A percentile compares a stretch with the other conserved stretches of the same genome.
These are phyloP conservation scores for Symbiodinium pilosum DNA, from an alignment of 73 alveolate species.

Conservation along the genomic window DNA sequence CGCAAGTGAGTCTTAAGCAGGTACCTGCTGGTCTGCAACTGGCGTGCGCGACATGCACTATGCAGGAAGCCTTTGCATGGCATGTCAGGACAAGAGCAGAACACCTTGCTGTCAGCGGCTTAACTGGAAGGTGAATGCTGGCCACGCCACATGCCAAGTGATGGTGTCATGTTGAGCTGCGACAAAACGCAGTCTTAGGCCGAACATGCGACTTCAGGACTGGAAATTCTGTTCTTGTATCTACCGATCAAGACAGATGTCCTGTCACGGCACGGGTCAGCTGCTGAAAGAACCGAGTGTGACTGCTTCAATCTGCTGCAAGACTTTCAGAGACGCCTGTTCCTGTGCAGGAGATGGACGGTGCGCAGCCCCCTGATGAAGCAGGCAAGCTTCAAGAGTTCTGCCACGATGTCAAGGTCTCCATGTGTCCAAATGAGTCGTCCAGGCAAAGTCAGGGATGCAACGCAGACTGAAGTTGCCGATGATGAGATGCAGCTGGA, in stretches of 20 bases:
- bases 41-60: too few species aligned
- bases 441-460: background rate
- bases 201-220: conserved; percentile 6
- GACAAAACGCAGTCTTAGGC: background rate
- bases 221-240: too few species aligned
- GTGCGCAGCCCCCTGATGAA: background rate
- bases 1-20: background rate
- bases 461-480: background rate
- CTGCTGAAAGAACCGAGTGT: too few species aligned
- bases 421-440: background rate
- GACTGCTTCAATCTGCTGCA: too few species aligned
- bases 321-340: too few species aligned
- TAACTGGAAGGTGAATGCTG: background rate
- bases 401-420: background rate
- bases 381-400: background rate
- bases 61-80: background rate
- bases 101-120: background rate
- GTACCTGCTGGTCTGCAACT: too few species aligned
- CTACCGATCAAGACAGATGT: too few species aligned
- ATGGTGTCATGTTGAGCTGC: background rate
- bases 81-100: background rate
- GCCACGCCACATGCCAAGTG: too few species aligned
- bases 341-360: background rate
- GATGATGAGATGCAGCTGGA: background rate
- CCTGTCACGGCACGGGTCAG: too few species aligned